phyloP scores from a whole-genome alignment of 2,329 filamentous ascomycete species.

The Penicillium corylophilum region DNA sequence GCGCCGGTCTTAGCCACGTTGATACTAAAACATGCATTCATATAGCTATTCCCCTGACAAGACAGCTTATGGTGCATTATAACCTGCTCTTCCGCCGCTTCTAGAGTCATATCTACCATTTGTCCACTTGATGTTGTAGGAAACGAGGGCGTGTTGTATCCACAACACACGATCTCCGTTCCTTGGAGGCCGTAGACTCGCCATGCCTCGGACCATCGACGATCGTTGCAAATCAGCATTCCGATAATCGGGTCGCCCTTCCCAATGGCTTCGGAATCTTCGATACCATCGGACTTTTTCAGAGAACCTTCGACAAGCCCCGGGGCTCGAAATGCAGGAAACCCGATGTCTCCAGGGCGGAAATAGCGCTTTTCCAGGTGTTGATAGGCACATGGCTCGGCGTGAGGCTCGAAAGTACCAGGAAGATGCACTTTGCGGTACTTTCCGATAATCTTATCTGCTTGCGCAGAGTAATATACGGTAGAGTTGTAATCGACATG shows the following conservation, averaged over 20 bases:
- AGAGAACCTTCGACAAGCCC: slow-evolving; percentile 38
- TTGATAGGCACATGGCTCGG: slow-evolving; percentile 50
- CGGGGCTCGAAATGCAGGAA: slow-evolving; percentile 54
- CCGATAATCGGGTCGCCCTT: slow-evolving; percentile 53
- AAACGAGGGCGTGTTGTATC: slow-evolving; percentile 34
- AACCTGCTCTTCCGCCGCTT: slow-evolving; percentile 49
- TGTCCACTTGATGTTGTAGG: slow-evolving; percentile 49
- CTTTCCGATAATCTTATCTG: slow-evolving; percentile 48
- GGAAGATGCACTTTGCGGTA: slow-evolving; percentile 59
- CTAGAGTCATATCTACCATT: slow-evolving; percentile 41
- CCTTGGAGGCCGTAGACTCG: slow-evolving; percentile 53
- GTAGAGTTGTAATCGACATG: slow-evolving; percentile 49
- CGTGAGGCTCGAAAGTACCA: slow-evolving; percentile 53
- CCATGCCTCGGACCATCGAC: slow-evolving; percentile 57
- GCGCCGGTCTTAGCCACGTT: slow-evolving; percentile 51
- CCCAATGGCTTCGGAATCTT: slow-evolving; percentile 23
- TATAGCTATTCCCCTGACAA: slow-evolving; percentile 55
- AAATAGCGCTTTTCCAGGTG: slow-evolving; percentile 60
- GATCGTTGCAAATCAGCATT: slow-evolving; percentile 59
- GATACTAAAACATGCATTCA: slow-evolving; percentile 54
- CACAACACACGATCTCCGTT: slow-evolving; percentile 49
- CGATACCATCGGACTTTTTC: background rate
- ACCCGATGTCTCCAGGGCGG: slow-evolving; percentile 53
- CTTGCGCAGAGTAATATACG: slow-evolving; percentile 52
- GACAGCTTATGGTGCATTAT: slow-evolving; percentile 54